Base-by-base conservation (phyloP, 2,329 filamentous ascomycete species). In the Sarocladium kiliense region DNA sequence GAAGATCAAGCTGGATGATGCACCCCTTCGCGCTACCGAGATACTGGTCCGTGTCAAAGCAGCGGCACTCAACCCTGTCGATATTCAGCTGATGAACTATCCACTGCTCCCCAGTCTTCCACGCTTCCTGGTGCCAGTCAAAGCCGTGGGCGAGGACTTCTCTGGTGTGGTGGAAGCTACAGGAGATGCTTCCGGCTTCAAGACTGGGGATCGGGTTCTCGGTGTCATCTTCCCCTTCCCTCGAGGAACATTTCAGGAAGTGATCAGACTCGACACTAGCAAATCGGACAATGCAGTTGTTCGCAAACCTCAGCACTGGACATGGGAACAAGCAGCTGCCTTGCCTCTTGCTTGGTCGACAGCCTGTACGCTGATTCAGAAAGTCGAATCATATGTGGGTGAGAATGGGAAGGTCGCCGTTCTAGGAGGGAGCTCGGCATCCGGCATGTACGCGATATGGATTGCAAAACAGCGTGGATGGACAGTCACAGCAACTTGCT, bases 61-160 rank as follows among this genome's bases (percentile, higher is more conserved):
- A 19, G 54, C 54, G 4, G 47, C 54, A 2, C 45, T 56, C 2
- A 56, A 56, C 19, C 54, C 54, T 11, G 41, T 56, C 47, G 54
- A 56, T 23, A 25, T 49, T n/a, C 54, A 56, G 54, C 37, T 56
- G 2, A 56, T 56, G 47, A 26, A 39, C 21, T 44, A 30, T 27
- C 54, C 54, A 2, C 44, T 53, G 11, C 19, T 53, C 10, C 41
- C 12, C 5, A 50, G 5, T 16, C 6, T 53, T 3, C 54, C 54
- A 26, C 23, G 12, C 14, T 51, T 34, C 3, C 10, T 55, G n/a
- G 12, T 55, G 12, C 54, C 54, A 2, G 19, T 51, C 45, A 55
- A 55, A 42, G 54, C 30, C n/a, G 54, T 55, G 12, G 54, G 54
- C 44, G 44, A 53, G 18, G 54, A 55, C 26, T 55, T 55, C 45